Conservation (phyloP, 768 basidiomycete species). For the Tulasnella sp. region DNA sequence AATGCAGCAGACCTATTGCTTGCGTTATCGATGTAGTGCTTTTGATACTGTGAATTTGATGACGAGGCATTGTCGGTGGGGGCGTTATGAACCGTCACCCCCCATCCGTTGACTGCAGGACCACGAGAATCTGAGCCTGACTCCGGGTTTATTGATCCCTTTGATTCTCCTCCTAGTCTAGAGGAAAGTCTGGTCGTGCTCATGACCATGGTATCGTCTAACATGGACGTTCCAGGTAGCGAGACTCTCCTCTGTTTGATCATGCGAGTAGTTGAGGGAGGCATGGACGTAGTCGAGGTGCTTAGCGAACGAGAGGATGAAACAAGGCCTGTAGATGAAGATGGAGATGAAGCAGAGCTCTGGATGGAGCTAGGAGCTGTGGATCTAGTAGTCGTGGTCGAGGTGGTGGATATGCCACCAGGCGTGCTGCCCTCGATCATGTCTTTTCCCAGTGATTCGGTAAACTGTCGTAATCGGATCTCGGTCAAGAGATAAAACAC, state of each 20-base stretch:
- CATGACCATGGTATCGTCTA: background rate
- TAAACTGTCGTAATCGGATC: too few species aligned
- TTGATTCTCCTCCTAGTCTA: background rate
- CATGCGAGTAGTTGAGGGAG: conserved; percentile 1
- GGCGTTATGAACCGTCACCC: background rate
- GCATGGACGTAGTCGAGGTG: conserved; percentile 4
- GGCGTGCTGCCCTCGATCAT: too few species aligned
- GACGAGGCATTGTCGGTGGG: background rate
- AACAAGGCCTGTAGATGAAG: background rate
- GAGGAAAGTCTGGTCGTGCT: background rate
- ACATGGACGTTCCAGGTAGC: conserved; percentile 6
- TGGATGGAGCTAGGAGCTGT: background rate
- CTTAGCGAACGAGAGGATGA: background rate
- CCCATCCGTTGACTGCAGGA: too few species aligned
- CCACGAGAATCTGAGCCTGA: background rate
- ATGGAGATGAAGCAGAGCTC: background rate
- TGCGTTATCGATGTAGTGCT: too few species aligned
- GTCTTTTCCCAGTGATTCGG: too few species aligned
- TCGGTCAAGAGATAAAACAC: too few species aligned
- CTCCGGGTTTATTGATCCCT: background rate
- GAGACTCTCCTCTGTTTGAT: conserved; percentile 17
- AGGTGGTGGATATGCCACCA: background rate
- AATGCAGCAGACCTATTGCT: too few species aligned
- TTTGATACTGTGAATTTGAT: too few species aligned
- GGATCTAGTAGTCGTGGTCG: background rate